Conservation (phyloP, 768 basidiomycete genomes). For the Steccherinum ochraceum region DNA sequence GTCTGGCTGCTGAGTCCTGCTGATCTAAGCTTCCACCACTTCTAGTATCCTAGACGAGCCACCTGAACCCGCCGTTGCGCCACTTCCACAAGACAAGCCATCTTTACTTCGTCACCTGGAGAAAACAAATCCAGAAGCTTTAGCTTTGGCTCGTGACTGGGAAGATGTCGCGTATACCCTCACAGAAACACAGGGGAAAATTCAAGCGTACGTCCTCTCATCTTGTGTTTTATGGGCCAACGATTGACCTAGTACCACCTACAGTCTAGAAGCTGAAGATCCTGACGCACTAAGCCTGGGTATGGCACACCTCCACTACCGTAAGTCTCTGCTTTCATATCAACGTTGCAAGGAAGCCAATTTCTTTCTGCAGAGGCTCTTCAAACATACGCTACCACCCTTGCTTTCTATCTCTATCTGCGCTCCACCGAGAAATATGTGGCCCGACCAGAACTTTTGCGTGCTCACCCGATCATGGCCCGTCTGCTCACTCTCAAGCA, state of each 20-base stretch:
- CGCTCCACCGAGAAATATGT: slow-evolving; percentile 62
- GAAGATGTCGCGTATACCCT: slow-evolving; percentile 58
- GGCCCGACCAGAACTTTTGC: slow-evolving; percentile 54
- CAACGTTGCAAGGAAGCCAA: background rate
- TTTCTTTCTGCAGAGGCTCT: slow-evolving; percentile 59
- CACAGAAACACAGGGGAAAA: slow-evolving; percentile 42
- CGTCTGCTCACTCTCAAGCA: slow-evolving; percentile 82
- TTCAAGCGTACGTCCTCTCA: slow-evolving; percentile 41
- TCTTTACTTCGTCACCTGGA: slow-evolving; percentile 61
- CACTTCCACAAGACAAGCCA: slow-evolving; percentile 50
- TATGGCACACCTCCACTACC: slow-evolving; percentile 82
- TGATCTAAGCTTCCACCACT: background rate
- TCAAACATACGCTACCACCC: slow-evolving; percentile 81
- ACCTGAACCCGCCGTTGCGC: slow-evolving; percentile 26
- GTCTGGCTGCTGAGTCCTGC: no score
- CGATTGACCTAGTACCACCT: background rate
- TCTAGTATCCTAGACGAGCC: background rate
- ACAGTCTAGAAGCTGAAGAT: slow-evolving; percentile 43
- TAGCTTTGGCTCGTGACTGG: slow-evolving; percentile 83
- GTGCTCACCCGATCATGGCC: slow-evolving; percentile 62
- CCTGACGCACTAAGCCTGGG: slow-evolving; percentile 55
- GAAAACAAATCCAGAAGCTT: slow-evolving; percentile 68
- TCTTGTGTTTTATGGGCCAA: background rate
- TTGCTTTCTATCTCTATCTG: slow-evolving; percentile 92
- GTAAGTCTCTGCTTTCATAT: slow-evolving; percentile 41